These are phyloP conservation scores for Lasiosphaeria ovina DNA, from an alignment of 495 filamentous ascomycete genomes.

Conservation along the genomic window DNA sequence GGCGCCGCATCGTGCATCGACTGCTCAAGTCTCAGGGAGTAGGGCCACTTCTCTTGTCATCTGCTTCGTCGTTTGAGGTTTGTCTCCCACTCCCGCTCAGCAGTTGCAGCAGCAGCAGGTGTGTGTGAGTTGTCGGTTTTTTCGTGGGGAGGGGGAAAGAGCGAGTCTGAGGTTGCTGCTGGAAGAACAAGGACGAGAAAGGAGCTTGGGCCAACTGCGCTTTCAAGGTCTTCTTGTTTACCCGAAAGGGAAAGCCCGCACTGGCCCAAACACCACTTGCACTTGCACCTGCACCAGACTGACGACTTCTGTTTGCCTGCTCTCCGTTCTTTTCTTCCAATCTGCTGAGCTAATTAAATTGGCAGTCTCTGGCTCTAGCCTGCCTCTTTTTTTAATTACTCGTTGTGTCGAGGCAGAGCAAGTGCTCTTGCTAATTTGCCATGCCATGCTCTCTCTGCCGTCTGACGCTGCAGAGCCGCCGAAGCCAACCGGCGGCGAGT, in stretches of 20 bases:
- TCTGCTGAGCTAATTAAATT: no score
- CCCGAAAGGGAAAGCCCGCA: background rate
- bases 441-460: background rate
- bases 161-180: background rate
- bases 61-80: slow-evolving; percentile 13
- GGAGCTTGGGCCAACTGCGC: slow-evolving; percentile 22
- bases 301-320: no score
- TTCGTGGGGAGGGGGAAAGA: slow-evolving; percentile 14
- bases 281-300: no score
- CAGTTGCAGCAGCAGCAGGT: background rate
- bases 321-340: no score
- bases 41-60: slow-evolving; percentile 15
- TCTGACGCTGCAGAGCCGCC: slow-evolving; percentile 27
- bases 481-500: slow-evolving; percentile 11
- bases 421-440: no score
- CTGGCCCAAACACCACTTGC: no score
- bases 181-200: background rate
- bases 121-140: slow-evolving; percentile 9
- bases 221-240: slow-evolving; percentile 8
- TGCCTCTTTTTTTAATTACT: background rate
- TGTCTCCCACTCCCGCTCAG: slow-evolving; percentile 9
- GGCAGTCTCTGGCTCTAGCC: background rate
- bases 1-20: slow-evolving; percentile 12
- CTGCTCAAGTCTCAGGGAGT: slow-evolving; percentile 25
- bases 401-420: background rate